Evolutionary conservation across 139 green algal genomes (phyloP), one percentile per base, ranked within the genome.

Genomic region (Volvox africanus): DNA sequence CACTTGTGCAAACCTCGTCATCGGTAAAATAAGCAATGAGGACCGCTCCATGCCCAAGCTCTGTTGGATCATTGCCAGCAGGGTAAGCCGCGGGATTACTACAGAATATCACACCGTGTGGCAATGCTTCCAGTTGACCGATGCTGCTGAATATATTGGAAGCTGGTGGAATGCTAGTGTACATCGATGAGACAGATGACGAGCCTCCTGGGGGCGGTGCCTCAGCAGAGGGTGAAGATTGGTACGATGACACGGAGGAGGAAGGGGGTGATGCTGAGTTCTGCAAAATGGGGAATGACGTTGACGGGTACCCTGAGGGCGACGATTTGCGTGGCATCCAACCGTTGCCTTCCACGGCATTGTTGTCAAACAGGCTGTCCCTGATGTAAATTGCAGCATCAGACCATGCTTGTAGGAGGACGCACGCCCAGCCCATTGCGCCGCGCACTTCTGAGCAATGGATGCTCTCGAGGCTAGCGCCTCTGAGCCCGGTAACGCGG

Each of bases 341-440:
- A 55, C 65, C 11, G 65, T 28, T 73, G 65, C 2, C 65, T 2
- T 73, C 24, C 65, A 73, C 65, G 37, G 17, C 11, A 26, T 84
- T 84, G 78, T 67, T 67, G 78, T 68, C 62, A 19, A 88, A 79
- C 21, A 19, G 32, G 33, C 82, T 79, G 33, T 35, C 24, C n/a
- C 35, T 24, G 61, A 79, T 79, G 33, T 33, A 17, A 13, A 61
- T 44, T 16, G n/a, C 71, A 11, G 26, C 24, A 24, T 44, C 13
- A 44, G 17, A 61, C 28, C 22, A n/a, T 2, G 26, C 11, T 6
- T 88, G 62, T 19, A 88, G 82, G 33, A 79, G 62, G 21, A 88
- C 20, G 65, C 82, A 88, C 9, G 62, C 82, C 82, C 82, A 88
- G 62, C 82, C 82, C 33, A 61, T 33, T 16, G 82, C 33, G 1